A percentile compares a stretch with the other conserved stretches of the same genome.
Evolutionary conservation across 768 basidiomycete genomes (phyloP).

Genomic region (Suillus subalutaceus): DNA sequence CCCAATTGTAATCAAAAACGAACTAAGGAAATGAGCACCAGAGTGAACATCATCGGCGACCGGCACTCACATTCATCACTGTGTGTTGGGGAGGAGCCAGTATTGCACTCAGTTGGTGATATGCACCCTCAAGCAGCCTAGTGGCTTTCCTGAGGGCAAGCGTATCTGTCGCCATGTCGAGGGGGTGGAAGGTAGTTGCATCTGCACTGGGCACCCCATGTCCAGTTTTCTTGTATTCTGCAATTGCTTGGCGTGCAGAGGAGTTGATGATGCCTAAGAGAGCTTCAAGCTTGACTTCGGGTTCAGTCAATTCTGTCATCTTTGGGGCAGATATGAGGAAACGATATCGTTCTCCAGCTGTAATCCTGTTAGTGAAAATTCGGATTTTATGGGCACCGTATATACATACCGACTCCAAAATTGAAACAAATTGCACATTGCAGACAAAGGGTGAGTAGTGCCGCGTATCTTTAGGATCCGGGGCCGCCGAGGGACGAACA

Average conservation of each 20-base stretch:
- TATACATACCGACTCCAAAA: no score
- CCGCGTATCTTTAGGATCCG: no score
- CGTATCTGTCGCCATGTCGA: constrained; percentile 17
- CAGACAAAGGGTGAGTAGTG: no score
- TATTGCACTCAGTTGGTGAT: constrained; percentile 28
- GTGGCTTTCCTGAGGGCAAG: background rate
- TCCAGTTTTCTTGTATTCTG: constrained; percentile 27
- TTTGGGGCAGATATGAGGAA: no score
- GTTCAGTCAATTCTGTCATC: no score
- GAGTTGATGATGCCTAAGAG: background rate
- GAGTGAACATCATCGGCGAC: background rate
- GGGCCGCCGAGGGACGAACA: no score
- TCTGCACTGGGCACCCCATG: constrained; percentile 28
- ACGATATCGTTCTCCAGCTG: no score
- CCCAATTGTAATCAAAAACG: constrained; percentile 28
- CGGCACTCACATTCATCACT: constrained; percentile 25
- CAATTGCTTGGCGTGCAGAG: constrained; percentile 17
- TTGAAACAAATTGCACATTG: no score
- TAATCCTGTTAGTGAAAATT: no score
- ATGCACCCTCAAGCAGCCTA: constrained; percentile 31
- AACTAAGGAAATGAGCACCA: constrained; percentile 3
- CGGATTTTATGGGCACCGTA: no score
- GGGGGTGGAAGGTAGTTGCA: constrained; percentile 24
- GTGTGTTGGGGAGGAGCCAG: constrained; percentile 32
- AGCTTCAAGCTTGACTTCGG: background rate